phyloP scores from a whole-genome alignment of 2,329 filamentous ascomycete genomes.

The Aspergillus fructus region DNA sequence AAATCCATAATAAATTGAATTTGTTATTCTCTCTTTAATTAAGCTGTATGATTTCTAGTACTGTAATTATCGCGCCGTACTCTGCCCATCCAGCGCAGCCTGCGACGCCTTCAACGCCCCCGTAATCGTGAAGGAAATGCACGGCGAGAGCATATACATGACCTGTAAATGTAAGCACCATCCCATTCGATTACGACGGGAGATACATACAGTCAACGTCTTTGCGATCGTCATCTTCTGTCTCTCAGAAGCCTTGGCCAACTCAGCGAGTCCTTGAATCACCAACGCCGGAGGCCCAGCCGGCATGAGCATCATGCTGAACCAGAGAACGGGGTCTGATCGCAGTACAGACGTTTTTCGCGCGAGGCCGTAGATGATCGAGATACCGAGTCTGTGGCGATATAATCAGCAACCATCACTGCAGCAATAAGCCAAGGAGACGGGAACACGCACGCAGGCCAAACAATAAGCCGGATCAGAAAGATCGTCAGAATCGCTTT shows the following conservation, averaged over 20 bases:
- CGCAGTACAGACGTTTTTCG: constrained; percentile 53
- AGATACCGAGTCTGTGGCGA: constrained; percentile 47
- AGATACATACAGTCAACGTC: constrained; percentile 45
- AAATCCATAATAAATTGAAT: neutral
- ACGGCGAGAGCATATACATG: constrained; percentile 33
- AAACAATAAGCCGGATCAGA: constrained; percentile 58
- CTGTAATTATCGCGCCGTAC: neutral
- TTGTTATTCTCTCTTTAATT: neutral
- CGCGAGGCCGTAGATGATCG: constrained; percentile 55
- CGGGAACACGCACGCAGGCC: constrained; percentile 48
- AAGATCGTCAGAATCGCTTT: constrained; percentile 49
- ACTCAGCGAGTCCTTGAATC: constrained; percentile 52
- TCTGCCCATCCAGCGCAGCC: neutral
- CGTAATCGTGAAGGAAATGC: constrained; percentile 32
- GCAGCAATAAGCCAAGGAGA: neutral
- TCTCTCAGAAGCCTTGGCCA: constrained; percentile 42
- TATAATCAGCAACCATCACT: neutral
- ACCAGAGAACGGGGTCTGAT: constrained; percentile 65
- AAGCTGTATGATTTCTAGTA: neutral
- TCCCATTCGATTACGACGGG: constrained; percentile 9
- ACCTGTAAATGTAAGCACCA: constrained; percentile 20
- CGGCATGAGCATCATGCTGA: constrained; percentile 62
- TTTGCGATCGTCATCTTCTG: constrained; percentile 57
- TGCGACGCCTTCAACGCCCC: constrained; percentile 32
- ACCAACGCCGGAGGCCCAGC: constrained; percentile 57